phyloP scores from a whole-genome alignment of 768 basidiomycete genomes.

The Gyrodon lividus region DNA sequence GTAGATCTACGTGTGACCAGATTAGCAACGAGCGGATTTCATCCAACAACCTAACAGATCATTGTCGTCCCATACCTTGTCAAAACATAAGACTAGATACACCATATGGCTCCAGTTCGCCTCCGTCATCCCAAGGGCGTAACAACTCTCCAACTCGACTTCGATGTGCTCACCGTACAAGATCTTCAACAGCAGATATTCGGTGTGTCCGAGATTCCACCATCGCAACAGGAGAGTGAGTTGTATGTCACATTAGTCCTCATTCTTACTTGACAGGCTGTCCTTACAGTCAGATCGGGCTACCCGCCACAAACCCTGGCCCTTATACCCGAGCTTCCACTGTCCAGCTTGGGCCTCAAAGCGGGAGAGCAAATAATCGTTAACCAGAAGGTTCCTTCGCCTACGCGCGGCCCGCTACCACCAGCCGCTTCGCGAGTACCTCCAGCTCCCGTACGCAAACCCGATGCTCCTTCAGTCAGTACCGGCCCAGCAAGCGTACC shows the following conservation, averaged over 20 bases:
- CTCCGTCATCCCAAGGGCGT: slow-evolving; percentile 85
- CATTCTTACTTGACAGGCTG: neutral
- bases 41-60: neutral
- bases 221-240: slow-evolving; percentile 78
- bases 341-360: slow-evolving; percentile 74
- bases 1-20: neutral
- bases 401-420: slow-evolving; percentile 10
- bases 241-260: slow-evolving; percentile 10
- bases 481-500: slow-evolving; percentile 57
- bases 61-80: neutral
- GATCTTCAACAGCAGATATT: slow-evolving; percentile 77
- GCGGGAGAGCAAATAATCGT: slow-evolving; percentile 88
- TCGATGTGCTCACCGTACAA: slow-evolving; percentile 61
- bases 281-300: slow-evolving; percentile 65
- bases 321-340: slow-evolving; percentile 67
- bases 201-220: slow-evolving; percentile 62
- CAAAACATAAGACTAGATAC: neutral
- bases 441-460: slow-evolving; percentile 14
- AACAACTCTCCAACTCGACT: slow-evolving; percentile 68
- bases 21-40: neutral
- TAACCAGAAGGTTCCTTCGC: slow-evolving; percentile 36
- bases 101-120: slow-evolving; percentile 66
- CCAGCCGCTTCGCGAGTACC: slow-evolving; percentile 13
- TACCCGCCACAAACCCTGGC: slow-evolving; percentile 81
- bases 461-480: slow-evolving; percentile 16